Conservation (phyloP, 345 rosid genomes). For the Salix brachista region DNA sequence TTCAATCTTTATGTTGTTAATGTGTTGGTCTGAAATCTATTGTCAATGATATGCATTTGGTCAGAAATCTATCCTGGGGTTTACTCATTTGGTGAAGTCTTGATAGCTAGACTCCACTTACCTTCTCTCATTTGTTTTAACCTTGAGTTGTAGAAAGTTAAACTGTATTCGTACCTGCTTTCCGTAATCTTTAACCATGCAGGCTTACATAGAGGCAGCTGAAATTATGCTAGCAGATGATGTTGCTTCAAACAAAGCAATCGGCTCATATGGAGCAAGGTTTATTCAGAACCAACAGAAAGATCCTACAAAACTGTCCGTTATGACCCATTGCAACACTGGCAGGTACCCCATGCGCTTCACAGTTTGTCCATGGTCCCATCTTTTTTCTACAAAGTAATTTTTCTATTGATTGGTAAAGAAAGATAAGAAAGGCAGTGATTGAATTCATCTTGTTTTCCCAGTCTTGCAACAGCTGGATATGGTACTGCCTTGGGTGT, state of each 20-base stretch:
- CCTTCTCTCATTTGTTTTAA: background rate
- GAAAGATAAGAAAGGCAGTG: background rate
- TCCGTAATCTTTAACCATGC: background rate
- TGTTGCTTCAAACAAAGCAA: conserved; percentile 85
- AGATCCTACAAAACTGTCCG: conserved; percentile 43
- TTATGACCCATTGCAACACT: conserved; percentile 96
- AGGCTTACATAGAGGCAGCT: conserved; percentile 79
- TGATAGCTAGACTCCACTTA: too few species aligned
- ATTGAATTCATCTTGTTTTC: conserved; percentile 3
- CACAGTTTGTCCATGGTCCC: background rate
- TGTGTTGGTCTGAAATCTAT: conserved; percentile 1
- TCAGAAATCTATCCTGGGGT: too few species aligned
- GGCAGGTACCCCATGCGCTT: conserved; percentile 54
- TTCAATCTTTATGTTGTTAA: background rate
- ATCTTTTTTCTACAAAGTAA: background rate
- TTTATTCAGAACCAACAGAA: conserved; percentile 46
- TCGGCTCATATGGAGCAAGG: conserved; percentile 68
- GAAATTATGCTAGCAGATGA: conserved; percentile 83
- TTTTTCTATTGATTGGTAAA: conserved; percentile 4
- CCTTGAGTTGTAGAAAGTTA: background rate
- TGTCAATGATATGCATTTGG: too few species aligned
- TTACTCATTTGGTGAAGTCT: too few species aligned
- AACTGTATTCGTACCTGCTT: background rate
- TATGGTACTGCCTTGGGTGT: conserved; percentile 97
- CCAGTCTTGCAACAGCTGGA: conserved; percentile 97